Percentiles rank a stretch among this genome's conserved stretches.
These are phyloP conservation scores for Knufia petricola DNA, from an alignment of 2,329 filamentous ascomycete genomes.

Conservation along the genomic window DNA sequence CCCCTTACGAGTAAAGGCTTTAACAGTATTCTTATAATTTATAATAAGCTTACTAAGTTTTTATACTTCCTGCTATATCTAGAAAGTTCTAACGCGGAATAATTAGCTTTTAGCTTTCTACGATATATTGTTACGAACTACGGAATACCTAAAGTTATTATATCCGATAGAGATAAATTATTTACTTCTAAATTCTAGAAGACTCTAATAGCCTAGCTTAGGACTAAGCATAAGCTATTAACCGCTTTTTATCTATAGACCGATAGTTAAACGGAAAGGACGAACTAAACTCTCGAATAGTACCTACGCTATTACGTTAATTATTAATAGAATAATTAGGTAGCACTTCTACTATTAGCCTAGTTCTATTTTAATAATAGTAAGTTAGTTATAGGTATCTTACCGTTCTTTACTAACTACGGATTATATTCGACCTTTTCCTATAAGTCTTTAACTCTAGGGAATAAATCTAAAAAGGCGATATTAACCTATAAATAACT, in stretches of 20 bases:
- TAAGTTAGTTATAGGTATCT: constrained; percentile 5
- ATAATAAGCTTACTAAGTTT: constrained; percentile 10
- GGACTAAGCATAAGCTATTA: constrained; percentile 10
- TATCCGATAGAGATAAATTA: constrained; percentile 7
- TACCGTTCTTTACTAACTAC: constrained; percentile 13
- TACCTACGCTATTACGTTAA: constrained; percentile 16
- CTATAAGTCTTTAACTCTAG: not conserved
- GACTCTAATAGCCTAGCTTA: not conserved
- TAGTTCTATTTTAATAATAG: constrained; percentile 9
- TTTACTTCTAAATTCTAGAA: constrained; percentile 12
- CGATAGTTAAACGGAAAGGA: constrained; percentile 13
- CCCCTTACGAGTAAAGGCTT: constrained; percentile 8
- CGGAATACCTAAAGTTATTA: constrained; percentile 8
- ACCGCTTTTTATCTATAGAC: constrained; percentile 11
- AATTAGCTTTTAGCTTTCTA: constrained; percentile 11
- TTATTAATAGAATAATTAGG: constrained; percentile 15
- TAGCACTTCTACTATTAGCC: constrained; percentile 7
- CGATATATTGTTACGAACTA: constrained; percentile 10
- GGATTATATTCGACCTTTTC: constrained; percentile 1
- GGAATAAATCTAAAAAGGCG: not conserved
- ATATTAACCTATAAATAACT: not conserved
- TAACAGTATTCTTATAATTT: constrained; percentile 11
- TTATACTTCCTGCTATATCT: constrained; percentile 5
- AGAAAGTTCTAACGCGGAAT: constrained; percentile 2
- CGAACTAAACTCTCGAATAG: constrained; percentile 15